Base-by-base conservation (phyloP, 177 flowering plant genomes). In the Vitis hybrid region DNA sequence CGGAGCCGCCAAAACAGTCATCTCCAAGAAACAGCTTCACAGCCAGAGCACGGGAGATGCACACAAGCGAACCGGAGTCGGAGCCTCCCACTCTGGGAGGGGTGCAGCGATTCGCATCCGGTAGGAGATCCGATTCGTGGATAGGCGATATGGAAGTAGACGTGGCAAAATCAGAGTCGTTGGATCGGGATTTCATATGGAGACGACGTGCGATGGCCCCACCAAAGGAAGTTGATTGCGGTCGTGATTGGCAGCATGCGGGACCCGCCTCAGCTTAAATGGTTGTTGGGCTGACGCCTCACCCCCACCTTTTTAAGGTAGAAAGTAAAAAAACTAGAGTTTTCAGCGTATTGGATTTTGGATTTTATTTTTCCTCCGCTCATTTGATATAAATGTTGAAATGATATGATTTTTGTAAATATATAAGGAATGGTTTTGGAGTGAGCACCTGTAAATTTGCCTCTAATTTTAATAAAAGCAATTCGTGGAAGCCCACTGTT, bases 21-120 rank as follows among this genome's bases (percentile, higher is more conserved):
- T n/a, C 66, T 45, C 65, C 82, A 55, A n/a, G 60, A 45, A 56
- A 49, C 60, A 73, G 62, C 14, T 48, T 53, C n/a, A 19, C 48
- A 45, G 62, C 29, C 60, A 55, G 20, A 59, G 14, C 45, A 31
- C 71, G 67, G 13, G 55, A 18, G 22, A 11, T 31, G 7, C 49
- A 31, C 56, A 51, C 33, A 29, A 39, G 4, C 62, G 55, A 14
- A 26, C 33, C 39, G 53, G 62, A 20, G 39, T 31, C 51, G 2
- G 77, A 73, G 19, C 55, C 72, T 8, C 72, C 86, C 29, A 71
- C 87, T 33, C 59, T 89, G 77, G 87, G 82, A 1, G 86, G 81
- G 2, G 74, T 86, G 85, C 80, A 62, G 70, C 78, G 85, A 75
- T 90, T 90, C 70, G 71, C 84, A 1, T 90, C 95, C 0, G 95